phyloP scores from a whole-genome alignment of 2,329 filamentous ascomycete genomes.

The Remersonia thermophila region DNA sequence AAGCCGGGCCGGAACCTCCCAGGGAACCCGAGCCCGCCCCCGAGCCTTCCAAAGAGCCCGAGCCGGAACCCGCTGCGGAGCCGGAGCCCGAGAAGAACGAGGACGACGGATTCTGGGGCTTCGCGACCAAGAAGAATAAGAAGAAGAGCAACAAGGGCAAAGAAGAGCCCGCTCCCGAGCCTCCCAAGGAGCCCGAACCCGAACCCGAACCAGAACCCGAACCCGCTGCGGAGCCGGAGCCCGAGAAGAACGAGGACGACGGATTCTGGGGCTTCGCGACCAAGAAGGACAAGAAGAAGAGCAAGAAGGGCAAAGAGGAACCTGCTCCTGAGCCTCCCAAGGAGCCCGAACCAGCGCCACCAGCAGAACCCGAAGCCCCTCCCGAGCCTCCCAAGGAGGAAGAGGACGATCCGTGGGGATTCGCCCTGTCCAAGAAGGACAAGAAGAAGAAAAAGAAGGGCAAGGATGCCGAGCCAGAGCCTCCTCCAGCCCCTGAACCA shows the following conservation, averaged over 20 bases:
- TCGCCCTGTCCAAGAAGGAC: slow-evolving; percentile 26
- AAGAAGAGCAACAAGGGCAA: slow-evolving; percentile 2
- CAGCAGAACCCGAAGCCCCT: slow-evolving; percentile 12
- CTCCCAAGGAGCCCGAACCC: slow-evolving; percentile 15
- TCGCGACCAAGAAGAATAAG: slow-evolving; percentile 12
- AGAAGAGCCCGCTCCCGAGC: slow-evolving; percentile 11
- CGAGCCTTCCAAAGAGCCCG: slow-evolving; percentile 25
- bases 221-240: slow-evolving; percentile 19
- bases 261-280: slow-evolving; percentile 19
- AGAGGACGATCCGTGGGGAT: slow-evolving; percentile 17
- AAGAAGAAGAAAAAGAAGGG: slow-evolving; percentile 28
- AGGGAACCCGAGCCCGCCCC: slow-evolving; percentile 5
- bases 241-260: slow-evolving; percentile 16
- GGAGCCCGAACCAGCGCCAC: slow-evolving; percentile 4
- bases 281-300: slow-evolving; percentile 29
- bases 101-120: slow-evolving; percentile 14
- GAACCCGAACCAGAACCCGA: slow-evolving; percentile 22
- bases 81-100: slow-evolving; percentile 18
- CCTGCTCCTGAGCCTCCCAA: neutral
- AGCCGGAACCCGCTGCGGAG: neutral
- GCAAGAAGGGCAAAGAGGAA: slow-evolving; percentile 23
- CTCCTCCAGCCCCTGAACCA: too few relatives aligned
- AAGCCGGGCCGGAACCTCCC: slow-evolving; percentile 3
- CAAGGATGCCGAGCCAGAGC: slow-evolving; percentile 22
- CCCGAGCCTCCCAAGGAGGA: slow-evolving; percentile 17